A percentile compares a stretch with the other conserved stretches of the same genome.
Evolutionary conservation across 2,329 filamentous ascomycete genomes (phyloP).

Genomic region (Graphiopsis chlorocephala): DNA sequence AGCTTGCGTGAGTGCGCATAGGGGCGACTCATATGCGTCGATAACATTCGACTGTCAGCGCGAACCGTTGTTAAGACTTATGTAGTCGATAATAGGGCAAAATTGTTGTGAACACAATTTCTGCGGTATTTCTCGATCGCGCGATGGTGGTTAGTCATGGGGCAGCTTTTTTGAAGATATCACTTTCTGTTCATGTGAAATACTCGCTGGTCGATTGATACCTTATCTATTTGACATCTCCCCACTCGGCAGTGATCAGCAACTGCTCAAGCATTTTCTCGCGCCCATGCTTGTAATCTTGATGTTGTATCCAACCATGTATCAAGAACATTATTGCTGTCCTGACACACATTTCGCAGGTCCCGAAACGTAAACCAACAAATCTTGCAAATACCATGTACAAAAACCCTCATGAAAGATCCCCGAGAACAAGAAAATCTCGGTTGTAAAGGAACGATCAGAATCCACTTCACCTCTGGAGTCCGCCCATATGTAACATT

Average conservation of each 20-base stretch:
- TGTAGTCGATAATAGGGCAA: background rate
- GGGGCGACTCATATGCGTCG: background rate
- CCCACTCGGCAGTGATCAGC: background rate
- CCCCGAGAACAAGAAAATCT: background rate
- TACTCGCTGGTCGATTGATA: background rate
- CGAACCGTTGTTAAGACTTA: background rate
- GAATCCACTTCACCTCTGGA: background rate
- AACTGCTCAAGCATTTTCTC: background rate
- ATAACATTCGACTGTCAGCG: background rate
- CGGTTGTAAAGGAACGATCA: background rate
- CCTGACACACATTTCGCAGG: background rate
- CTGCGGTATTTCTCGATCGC: background rate
- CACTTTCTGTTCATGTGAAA: background rate
- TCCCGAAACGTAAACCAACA: background rate
- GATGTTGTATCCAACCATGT: constrained; percentile 10
- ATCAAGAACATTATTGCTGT: constrained; percentile 4
- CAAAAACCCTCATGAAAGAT: background rate
- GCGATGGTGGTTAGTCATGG: background rate
- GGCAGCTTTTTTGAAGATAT: background rate
- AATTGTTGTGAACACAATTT: background rate
- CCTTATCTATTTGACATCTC: background rate
- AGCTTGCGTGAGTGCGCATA: background rate
- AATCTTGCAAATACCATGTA: constrained; percentile 7
- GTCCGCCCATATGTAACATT: constrained; percentile 9
- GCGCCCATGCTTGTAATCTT: background rate